Evolutionary conservation across 768 basidiomycete genomes (phyloP).

Genomic region (Lactarius hengduanensis): DNA sequence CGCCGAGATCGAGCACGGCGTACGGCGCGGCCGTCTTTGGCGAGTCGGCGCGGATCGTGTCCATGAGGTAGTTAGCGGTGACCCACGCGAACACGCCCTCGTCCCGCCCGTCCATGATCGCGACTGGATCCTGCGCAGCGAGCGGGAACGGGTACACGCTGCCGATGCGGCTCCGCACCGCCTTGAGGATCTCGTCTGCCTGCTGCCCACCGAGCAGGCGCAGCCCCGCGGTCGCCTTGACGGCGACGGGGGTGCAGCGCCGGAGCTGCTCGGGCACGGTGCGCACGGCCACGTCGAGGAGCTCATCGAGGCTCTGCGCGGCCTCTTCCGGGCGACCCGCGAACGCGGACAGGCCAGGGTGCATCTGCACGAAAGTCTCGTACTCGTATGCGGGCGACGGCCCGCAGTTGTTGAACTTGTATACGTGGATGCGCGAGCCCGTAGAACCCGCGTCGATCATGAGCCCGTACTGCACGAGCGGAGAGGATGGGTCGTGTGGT

Average conservation of each 20-base stretch:
- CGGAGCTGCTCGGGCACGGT: conserved; percentile 69
- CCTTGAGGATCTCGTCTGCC: conserved; percentile 69
- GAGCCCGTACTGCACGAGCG: conserved; percentile 86
- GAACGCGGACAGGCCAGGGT: conserved; percentile 76
- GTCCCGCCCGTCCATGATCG: conserved; percentile 93
- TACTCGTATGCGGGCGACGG: conserved; percentile 80
- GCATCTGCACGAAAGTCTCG: conserved; percentile 83
- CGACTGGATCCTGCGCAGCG: conserved; percentile 62
- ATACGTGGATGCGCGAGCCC: conserved; percentile 95
- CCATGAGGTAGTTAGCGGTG: conserved; percentile 90
- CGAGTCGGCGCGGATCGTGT: conserved; percentile 60
- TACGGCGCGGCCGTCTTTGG: conserved; percentile 54
- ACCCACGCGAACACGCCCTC: conserved; percentile 99
- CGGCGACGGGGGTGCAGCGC: conserved; percentile 80
- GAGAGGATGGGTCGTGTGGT: conserved; percentile 47
- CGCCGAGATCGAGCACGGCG: conserved; percentile 94
- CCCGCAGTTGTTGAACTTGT: conserved; percentile 94
- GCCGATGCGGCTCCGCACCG: conserved; percentile 62
- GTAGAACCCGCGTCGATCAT: conserved; percentile 99
- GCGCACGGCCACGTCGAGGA: conserved; percentile 76
- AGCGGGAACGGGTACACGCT: conserved; percentile 66
- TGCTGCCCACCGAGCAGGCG: conserved; percentile 62
- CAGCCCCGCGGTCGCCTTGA: conserved; percentile 92
- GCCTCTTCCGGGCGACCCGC: conserved; percentile 60
- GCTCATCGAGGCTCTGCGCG: conserved; percentile 71